Percentiles rank a stretch among this genome's conserved stretches.
phyloP scores from a whole-genome alignment of 176 grass and related monocot species.

The Ampelocalamus luodianensis region DNA sequence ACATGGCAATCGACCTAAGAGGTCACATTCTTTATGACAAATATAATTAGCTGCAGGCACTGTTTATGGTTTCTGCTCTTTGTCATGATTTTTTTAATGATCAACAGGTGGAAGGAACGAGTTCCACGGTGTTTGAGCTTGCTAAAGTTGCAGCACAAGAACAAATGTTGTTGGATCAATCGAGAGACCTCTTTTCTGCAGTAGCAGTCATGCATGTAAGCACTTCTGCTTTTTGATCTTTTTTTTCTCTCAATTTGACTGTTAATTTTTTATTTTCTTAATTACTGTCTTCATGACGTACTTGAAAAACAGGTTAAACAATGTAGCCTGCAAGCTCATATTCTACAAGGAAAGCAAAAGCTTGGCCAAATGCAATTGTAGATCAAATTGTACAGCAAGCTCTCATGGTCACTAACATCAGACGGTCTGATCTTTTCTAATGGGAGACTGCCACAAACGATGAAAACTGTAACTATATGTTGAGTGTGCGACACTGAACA shows the following conservation, averaged over 20 bases:
- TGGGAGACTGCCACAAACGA: slow-evolving; percentile 51
- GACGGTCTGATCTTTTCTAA: slow-evolving; percentile 48
- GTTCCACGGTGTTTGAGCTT: slow-evolving; percentile 58
- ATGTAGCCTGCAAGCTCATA: slow-evolving; percentile 72
- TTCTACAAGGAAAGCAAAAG: slow-evolving; percentile 63
- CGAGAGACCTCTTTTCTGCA: slow-evolving; percentile 65
- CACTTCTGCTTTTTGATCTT: not conserved
- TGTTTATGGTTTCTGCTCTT: not conserved
- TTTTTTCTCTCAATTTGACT: not conserved
- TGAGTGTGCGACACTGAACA: slow-evolving; percentile 24
- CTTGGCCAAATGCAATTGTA: slow-evolving; percentile 35
- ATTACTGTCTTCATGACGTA: not conserved
- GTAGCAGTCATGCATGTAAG: slow-evolving; percentile 75
- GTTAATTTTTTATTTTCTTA: not conserved
- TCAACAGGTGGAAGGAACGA: slow-evolving; percentile 65
- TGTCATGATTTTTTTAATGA: not conserved
- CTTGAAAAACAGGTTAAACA: slow-evolving; percentile 65
- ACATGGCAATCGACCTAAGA: not conserved
- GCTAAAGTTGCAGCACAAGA: slow-evolving; percentile 66
- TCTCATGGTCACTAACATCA: slow-evolving; percentile 58
- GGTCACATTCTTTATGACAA: not conserved
- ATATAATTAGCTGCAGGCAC: not conserved
- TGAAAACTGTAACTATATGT: slow-evolving; percentile 57
- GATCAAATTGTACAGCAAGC: slow-evolving; percentile 37
- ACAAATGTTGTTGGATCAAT: slow-evolving; percentile 64